Conservation (phyloP, 192 early-diverging fungal genomes). For the Podila verticillata region DNA sequence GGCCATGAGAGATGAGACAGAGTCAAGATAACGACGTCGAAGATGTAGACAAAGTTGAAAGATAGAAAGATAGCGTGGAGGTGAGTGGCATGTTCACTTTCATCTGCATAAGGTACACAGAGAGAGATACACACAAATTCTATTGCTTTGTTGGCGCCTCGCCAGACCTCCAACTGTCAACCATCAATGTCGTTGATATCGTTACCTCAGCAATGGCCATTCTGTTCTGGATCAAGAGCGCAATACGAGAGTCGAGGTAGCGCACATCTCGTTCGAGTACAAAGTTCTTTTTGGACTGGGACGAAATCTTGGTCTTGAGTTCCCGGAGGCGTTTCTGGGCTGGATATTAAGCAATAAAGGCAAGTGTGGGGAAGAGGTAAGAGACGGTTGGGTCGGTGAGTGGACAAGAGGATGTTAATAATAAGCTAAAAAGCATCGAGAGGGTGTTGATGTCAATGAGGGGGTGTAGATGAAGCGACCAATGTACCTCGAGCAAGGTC, state of each 20-base stretch:
- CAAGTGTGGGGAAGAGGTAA: constrained; percentile 13
- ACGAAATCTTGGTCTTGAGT: constrained; percentile 89
- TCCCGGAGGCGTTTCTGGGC: constrained; percentile 87
- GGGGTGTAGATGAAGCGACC: constrained; percentile 12
- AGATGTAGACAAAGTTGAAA: neutral
- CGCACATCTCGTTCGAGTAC: constrained; percentile 92
- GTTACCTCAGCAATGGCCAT: constrained; percentile 91
- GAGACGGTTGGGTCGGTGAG: neutral
- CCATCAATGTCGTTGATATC: neutral
- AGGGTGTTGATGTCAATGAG: constrained; percentile 7
- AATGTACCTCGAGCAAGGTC: constrained; percentile 88
- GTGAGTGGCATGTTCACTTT: constrained; percentile 13
- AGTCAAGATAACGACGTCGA: neutral
- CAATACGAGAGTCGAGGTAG: constrained; percentile 91
- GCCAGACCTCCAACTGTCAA: neutral
- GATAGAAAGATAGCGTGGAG: neutral
- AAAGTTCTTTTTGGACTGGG: constrained; percentile 96
- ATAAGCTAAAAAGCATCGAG: constrained; percentile 3
- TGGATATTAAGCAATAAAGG: constrained; percentile 21
- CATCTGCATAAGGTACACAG: constrained; percentile 7
- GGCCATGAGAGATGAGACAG: too few relatives aligned
- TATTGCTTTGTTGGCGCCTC: neutral
- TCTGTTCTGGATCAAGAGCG: constrained; percentile 90
- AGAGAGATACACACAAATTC: too few relatives aligned
- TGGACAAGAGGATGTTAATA: constrained; percentile 8